A percentile compares a stretch with the other conserved stretches of the same genome.
Evolutionary conservation across 2,329 filamentous ascomycete species (phyloP).

Genomic region (Xylariaceae sp.): DNA sequence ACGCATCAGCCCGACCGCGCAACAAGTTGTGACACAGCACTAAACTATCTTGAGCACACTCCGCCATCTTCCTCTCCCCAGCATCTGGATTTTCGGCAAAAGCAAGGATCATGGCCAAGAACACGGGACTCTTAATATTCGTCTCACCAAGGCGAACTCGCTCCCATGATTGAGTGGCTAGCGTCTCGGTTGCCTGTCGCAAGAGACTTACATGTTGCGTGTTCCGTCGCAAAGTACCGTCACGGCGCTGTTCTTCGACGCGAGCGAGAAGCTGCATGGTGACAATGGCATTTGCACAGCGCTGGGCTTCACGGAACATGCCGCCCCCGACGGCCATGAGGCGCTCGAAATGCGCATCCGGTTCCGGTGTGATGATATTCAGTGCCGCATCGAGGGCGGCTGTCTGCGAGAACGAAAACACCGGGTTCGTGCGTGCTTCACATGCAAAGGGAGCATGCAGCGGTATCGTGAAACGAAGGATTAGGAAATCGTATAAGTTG

Average conservation of each 20-base stretch:
- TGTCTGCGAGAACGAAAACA: constrained; percentile 48
- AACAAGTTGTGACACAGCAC: constrained; percentile 30
- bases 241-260: constrained; percentile 25
- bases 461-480: constrained; percentile 52
- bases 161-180: constrained; percentile 27
- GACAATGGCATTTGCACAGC: constrained; percentile 32
- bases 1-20: constrained; percentile 14
- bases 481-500: constrained; percentile 48
- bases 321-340: constrained; percentile 38
- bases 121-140: constrained; percentile 42
- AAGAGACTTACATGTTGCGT: constrained; percentile 29
- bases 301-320: constrained; percentile 38
- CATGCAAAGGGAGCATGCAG: constrained; percentile 49
- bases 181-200: constrained; percentile 28
- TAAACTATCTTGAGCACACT: constrained; percentile 33
- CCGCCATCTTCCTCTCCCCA: constrained; percentile 27
- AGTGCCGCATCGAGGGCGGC: constrained; percentile 42
- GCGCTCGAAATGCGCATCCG: constrained; percentile 34
- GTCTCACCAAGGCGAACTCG: constrained; percentile 39
- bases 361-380: constrained; percentile 33
- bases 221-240: constrained; percentile 29
- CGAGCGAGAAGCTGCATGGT: constrained; percentile 36
- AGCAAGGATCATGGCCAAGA: constrained; percentile 36
- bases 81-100: constrained; percentile 34
- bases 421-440: constrained; percentile 39